phyloP scores from a whole-genome alignment of 1,139 yeast species.

The Candida tetrigidarum region DNA sequence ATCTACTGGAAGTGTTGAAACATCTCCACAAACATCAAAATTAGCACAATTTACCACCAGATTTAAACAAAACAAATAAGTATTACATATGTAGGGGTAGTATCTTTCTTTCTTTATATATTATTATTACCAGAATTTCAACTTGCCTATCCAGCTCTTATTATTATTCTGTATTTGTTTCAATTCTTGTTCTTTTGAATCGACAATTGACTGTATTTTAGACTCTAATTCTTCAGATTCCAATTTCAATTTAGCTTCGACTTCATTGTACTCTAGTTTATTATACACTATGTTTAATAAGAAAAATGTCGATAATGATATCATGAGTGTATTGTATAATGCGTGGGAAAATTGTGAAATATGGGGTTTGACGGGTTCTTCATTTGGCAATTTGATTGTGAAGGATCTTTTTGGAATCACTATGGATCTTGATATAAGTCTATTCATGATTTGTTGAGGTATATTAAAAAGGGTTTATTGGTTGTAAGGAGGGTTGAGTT shows the following conservation, averaged over 20 bases:
- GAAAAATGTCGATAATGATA: conserved; percentile 46
- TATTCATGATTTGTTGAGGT: not conserved
- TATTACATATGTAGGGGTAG: too few species aligned
- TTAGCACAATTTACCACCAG: conserved; percentile 47
- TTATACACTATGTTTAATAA: conserved; percentile 39
- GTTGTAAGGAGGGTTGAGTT: not conserved
- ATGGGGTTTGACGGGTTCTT: conserved; percentile 29
- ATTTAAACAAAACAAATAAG: conserved; percentile 26
- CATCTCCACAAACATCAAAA: conserved; percentile 39
- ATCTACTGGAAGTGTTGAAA: conserved; percentile 30
- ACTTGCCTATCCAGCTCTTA: conserved; percentile 26
- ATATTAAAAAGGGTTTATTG: not conserved
- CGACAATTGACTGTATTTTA: conserved; percentile 35
- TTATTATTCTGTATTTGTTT: conserved; percentile 4
- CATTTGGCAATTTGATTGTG: conserved; percentile 12
- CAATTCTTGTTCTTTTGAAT: conserved; percentile 28
- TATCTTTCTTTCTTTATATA: conserved; percentile 10
- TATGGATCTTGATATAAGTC: not conserved
- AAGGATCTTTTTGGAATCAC: conserved; percentile 6
- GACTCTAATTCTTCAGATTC: conserved; percentile 32
- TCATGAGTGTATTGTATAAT: conserved; percentile 41
- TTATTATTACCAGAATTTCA: conserved; percentile 23
- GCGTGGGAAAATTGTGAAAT: conserved; percentile 44
- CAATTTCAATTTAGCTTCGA: conserved; percentile 26
- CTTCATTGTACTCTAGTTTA: conserved; percentile 35